These are phyloP conservation scores for Lachancea sp. DNA, from an alignment of 805 yeast genomes.

Conservation along the genomic window DNA sequence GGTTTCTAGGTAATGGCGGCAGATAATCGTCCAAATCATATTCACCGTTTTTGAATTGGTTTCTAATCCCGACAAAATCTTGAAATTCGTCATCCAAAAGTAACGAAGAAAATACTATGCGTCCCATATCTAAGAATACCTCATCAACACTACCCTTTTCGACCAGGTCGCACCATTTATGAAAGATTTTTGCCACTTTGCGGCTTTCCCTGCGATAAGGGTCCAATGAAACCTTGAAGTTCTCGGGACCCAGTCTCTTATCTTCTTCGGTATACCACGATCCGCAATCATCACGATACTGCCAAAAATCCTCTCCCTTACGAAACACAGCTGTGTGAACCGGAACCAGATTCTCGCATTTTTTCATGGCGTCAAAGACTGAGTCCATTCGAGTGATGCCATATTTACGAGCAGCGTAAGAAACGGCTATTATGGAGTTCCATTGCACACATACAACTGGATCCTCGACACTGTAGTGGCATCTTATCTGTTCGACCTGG, in stretches of 20 bases:
- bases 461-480: slow-evolving; percentile 55
- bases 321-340: slow-evolving; percentile 94
- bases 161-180: slow-evolving; percentile 54
- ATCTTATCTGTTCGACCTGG: slow-evolving; percentile 79
- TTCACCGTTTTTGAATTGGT: slow-evolving; percentile 19
- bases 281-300: slow-evolving; percentile 45
- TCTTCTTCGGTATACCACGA: slow-evolving; percentile 35
- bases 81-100: slow-evolving; percentile 20
- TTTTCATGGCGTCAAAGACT: slow-evolving; percentile 56
- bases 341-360: slow-evolving; percentile 69
- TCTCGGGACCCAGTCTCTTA: slow-evolving; percentile 50
- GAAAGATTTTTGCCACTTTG: slow-evolving; percentile 63
- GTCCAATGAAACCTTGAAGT: slow-evolving; percentile 82
- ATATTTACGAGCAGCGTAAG: slow-evolving; percentile 79
- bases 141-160: slow-evolving; percentile 97
- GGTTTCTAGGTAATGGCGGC: slow-evolving; percentile 22
- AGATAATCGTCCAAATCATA: slow-evolving; percentile 21
- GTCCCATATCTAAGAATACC: slow-evolving; percentile 78
- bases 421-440: slow-evolving; percentile 83
- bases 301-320: slow-evolving; percentile 82
- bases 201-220: slow-evolving; percentile 86
- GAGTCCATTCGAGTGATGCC: slow-evolving; percentile 79
- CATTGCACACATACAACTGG: slow-evolving; percentile 96
- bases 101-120: slow-evolving; percentile 44
- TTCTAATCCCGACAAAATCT: slow-evolving; percentile 13